Percentiles rank a stretch among this genome's conserved stretches.
Evolutionary conservation across 345 rosid genomes (phyloP).

Genomic region (Citrus australasica): DNA sequence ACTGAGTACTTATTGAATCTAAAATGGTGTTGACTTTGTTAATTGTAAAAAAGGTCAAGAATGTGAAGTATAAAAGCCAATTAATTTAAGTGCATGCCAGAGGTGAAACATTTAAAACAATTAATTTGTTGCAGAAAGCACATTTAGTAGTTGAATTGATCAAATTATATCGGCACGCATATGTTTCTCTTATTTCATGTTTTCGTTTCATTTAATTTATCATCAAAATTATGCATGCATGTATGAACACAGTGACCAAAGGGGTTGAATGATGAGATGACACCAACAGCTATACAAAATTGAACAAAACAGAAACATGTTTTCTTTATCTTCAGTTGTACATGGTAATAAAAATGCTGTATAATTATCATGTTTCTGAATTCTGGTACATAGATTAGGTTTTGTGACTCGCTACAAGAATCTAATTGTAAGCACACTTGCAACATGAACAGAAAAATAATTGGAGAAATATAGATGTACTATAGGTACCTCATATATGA

Average conservation of each 20-base stretch:
- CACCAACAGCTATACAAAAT: too few relatives aligned
- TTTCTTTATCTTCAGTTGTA: not conserved
- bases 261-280: too few relatives aligned
- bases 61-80: not conserved
- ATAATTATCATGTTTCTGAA: not conserved
- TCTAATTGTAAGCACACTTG: not conserved
- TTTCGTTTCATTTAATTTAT: too few relatives aligned
- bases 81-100: not conserved
- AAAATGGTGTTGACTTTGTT: conserved; percentile 3
- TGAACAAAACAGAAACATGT: not conserved
- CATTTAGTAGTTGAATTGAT: not conserved
- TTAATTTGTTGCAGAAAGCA: conserved; percentile 3
- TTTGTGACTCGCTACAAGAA: not conserved
- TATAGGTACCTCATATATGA: not conserved
- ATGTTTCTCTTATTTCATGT: too few relatives aligned
- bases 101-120: not conserved
- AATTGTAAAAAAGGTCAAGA: not conserved
- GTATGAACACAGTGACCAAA: too few relatives aligned
- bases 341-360: not conserved
- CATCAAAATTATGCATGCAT: too few relatives aligned
- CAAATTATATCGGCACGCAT: too few relatives aligned
- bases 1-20: not conserved
- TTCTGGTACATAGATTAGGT: not conserved
- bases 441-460: not conserved
- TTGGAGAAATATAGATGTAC: not conserved